A percentile compares a stretch with the other conserved stretches of the same genome.
These are phyloP conservation scores for Ceratonia siliqua DNA, from an alignment of 306 rosid species.

Conservation along the genomic window DNA sequence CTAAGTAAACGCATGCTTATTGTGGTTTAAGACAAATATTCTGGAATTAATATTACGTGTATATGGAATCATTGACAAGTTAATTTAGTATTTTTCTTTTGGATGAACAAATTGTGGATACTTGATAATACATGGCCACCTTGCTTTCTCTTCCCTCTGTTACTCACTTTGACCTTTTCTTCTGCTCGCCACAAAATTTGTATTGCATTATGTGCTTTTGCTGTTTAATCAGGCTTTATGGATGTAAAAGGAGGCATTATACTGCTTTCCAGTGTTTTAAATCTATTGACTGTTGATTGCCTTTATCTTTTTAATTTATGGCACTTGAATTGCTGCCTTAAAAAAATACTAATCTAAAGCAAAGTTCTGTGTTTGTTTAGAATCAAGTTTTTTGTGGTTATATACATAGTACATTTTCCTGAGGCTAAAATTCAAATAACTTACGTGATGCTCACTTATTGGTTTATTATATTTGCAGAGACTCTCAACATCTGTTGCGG, in stretches of 20 bases:
- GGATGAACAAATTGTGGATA: background rate
- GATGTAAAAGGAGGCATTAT: background rate
- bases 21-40: background rate
- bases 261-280: background rate
- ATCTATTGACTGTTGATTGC: background rate
- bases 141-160: background rate
- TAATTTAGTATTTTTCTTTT: background rate
- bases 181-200: background rate
- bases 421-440: background rate
- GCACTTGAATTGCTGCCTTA: background rate
- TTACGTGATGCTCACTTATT: slow-evolving; percentile 12
- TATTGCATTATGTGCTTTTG: background rate
- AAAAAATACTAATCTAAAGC: background rate
- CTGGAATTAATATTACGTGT: slow-evolving; percentile 14
- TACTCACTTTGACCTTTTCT: background rate
- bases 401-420: too few species aligned
- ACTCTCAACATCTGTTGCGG: slow-evolving; percentile 52
- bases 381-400: background rate
- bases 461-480: slow-evolving; percentile 56
- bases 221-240: background rate
- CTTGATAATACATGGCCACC: background rate
- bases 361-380: background rate
- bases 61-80: background rate
- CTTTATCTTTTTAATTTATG: background rate
- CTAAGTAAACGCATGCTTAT: background rate